phyloP scores from a whole-genome alignment of 805 yeast species.

The Nakazawaea ernobii region DNA sequence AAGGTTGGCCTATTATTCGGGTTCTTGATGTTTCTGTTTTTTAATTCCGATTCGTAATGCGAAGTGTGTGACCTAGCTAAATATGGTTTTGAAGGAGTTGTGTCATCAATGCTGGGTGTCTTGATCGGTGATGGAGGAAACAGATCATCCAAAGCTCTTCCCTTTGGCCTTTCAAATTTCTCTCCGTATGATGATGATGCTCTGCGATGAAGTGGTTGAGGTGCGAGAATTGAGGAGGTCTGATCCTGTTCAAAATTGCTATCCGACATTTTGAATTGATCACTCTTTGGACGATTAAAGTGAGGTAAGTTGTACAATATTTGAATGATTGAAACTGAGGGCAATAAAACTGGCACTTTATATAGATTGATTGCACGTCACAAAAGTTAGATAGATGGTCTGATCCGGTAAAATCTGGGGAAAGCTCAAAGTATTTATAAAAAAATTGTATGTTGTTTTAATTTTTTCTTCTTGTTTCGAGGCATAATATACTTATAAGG shows the following conservation, averaged over 20 bases:
- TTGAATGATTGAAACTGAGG: too few relatives aligned
- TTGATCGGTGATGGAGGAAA: slow-evolving; percentile 6
- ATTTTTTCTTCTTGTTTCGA: too few relatives aligned
- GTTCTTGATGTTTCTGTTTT: neutral
- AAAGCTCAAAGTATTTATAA: too few relatives aligned
- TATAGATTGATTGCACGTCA: too few relatives aligned
- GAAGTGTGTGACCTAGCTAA: neutral
- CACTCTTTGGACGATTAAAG: too few relatives aligned
- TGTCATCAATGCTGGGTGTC: slow-evolving; percentile 5
- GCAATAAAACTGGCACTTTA: too few relatives aligned
- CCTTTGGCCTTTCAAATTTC: neutral
- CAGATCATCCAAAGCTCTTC: neutral
- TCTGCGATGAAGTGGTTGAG: neutral
- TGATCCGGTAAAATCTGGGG: too few relatives aligned
- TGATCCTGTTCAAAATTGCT: neutral
- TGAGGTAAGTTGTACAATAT: too few relatives aligned
- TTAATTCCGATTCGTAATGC: neutral
- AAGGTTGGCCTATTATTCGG: neutral
- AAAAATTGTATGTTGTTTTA: too few relatives aligned
- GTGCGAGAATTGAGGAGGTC: neutral
- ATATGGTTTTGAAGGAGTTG: neutral
- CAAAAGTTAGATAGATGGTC: too few relatives aligned
- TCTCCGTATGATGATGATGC: neutral
- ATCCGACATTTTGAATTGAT: too few relatives aligned
- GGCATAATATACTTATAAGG: too few relatives aligned